Evolutionary conservation across 208 protist species (phyloP), one percentile per base, ranked within the genome.

Genomic region (Phytomonas sp.): DNA sequence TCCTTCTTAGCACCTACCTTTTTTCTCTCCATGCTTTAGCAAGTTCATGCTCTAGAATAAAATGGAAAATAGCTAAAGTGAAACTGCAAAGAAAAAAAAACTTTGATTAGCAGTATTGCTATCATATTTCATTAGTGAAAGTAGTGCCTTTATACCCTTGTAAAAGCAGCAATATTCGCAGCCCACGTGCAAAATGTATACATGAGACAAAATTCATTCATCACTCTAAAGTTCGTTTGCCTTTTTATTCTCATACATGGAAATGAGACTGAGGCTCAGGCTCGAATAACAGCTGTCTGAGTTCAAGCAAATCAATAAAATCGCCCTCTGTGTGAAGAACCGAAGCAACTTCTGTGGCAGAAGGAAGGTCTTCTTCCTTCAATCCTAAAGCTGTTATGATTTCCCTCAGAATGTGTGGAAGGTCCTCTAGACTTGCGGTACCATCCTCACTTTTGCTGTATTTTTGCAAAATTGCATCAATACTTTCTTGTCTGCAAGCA

Each of bases 271-370:
- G 26, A 40, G 43, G 23, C 36, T 67, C 61, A 40, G 15, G 60
- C 32, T 88, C 77, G 62, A 92, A 93, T 31, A 95, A 78, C 2
- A 90, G 43, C 29, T 85, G 79, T 20, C 86, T 84, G 29, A 95
- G 73, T 65, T 90, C 90, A 28, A 85, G 63, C 4, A 95, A 67
- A 69, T 92, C 85, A 13, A 95, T 69, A 62, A 74, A 71, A 13
- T 84, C 85, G 51, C 79, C 77, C 6, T 85, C 78, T 5, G 62
- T 51, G 40, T 34, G 40, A 20, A 67, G 34, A 51, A 83, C 60
- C 2, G 66, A 64, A 33, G 87, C 61, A 66, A 93, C 70, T 32
- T 90, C 84, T 40, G 91, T 80, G 0, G 71, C 74, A 17, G 76
- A 68, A 32, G 81, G 77, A 23, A 82, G 66, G 32, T 95, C 80